Percentiles rank a stretch among this genome's conserved stretches.
Evolutionary conservation across 2,329 filamentous ascomycete genomes (phyloP).

Genomic region (Achaetomium macrosporum): DNA sequence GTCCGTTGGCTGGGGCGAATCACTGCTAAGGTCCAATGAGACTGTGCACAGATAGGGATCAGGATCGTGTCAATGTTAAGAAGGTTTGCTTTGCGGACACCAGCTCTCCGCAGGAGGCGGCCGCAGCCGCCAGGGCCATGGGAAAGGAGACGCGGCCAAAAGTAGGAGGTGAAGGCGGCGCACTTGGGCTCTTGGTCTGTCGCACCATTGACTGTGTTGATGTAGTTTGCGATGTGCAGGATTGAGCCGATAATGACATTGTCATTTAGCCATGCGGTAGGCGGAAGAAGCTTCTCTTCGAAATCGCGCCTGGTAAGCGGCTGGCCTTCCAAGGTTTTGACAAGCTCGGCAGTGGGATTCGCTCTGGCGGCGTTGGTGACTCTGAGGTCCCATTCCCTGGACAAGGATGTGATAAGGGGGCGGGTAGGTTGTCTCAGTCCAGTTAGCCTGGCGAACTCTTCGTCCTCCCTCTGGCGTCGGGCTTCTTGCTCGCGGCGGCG

Average conservation of each 20-base stretch:
- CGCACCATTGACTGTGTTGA: constrained; percentile 52
- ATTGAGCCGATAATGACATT: constrained; percentile 66
- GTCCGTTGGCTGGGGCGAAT: constrained; percentile 55
- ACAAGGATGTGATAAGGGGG: constrained; percentile 28
- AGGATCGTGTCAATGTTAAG: constrained; percentile 61
- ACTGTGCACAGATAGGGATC: constrained; percentile 58
- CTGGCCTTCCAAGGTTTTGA: constrained; percentile 43
- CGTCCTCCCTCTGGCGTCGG: constrained; percentile 15
- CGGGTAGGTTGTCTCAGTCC: constrained; percentile 27
- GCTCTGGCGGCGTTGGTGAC: constrained; percentile 34
- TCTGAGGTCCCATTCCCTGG: constrained; percentile 33
- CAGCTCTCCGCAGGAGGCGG: constrained; percentile 51
- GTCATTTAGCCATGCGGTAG: constrained; percentile 66
- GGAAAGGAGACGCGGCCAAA: constrained; percentile 50
- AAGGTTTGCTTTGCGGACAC: constrained; percentile 55
- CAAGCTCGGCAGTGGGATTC: constrained; percentile 33
- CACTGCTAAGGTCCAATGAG: constrained; percentile 68
- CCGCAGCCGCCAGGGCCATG: constrained; percentile 43
- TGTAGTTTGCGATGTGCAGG: constrained; percentile 51
- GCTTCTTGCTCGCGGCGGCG: constrained; percentile 23
- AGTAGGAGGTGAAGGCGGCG: constrained; percentile 59
- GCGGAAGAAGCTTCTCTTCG: constrained; percentile 48
- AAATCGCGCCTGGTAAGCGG: constrained; percentile 56
- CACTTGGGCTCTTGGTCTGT: constrained; percentile 52
- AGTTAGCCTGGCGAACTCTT: constrained; percentile 16